Base-by-base conservation (phyloP, 352 stramenopile genomes). In the Phytophthora aleatoria region DNA sequence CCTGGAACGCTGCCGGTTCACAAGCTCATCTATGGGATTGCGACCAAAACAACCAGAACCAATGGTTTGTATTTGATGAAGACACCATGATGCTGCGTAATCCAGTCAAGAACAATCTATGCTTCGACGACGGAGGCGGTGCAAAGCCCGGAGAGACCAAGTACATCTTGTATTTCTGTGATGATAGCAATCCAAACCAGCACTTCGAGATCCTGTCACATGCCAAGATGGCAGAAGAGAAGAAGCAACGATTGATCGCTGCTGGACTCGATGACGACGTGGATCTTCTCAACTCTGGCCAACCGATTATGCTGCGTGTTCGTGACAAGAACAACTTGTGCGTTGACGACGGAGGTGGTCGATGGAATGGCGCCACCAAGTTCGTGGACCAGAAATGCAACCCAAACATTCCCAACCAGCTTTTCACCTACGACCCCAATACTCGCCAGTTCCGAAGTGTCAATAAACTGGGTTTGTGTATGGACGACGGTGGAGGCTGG, bases 331-430 rank as follows among this genome's bases (percentile, higher is more conserved):
- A 70, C 4, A 68, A 66, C 16, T 8, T 79, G 24, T 81, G 65
- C 41, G 31, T 71, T 24, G 73, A 77, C 26, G 69, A 81, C 35
- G 73, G 73, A 11, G 69, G 61, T 20, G 61, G 65, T n/a, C 65
- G 50, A 13, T 63, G 27, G 33, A 59, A 53, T 20, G 72, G 60
- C 2, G 41, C 60, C 6, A 69, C 62, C 4, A 58, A 69, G 26
- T 70, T 79, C 10, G 39, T 45, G 3, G 8, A 64, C 5, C 41
- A 52, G 53, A 51, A 27, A 0, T 79, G 71, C 57, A 64, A 72
- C 49, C 45, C 68, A 13, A 42, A 42, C 3, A 65, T 49, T 7
- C 36, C 26, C 28, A 73, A 61, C 42, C 65, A 73, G 39, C 20
- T 73, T 3, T 73, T 73, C 49, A 43, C 54, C 4, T 73, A 64